phyloP scores from a whole-genome alignment of 2,329 filamentous ascomycete species.

The Colletotrichum sp. region DNA sequence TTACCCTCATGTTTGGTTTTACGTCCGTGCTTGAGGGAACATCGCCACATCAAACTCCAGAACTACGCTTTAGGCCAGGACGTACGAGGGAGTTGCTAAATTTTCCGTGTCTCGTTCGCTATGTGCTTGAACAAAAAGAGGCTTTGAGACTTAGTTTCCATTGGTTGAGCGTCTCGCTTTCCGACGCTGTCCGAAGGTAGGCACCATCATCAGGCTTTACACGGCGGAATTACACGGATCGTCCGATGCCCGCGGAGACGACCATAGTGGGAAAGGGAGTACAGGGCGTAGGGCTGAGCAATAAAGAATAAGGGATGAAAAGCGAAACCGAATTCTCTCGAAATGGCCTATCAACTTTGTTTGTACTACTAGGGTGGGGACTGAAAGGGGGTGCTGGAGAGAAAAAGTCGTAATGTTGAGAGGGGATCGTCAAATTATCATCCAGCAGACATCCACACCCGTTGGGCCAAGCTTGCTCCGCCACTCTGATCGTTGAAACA shows the following conservation, averaged over 20 bases:
- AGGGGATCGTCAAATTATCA: background rate
- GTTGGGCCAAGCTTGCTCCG: background rate
- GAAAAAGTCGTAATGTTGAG: background rate
- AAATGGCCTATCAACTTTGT: background rate
- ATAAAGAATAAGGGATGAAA: background rate
- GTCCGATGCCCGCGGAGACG: background rate
- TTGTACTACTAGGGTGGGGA: background rate
- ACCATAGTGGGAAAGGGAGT: background rate
- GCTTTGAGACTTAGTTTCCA: rapidly evolving
- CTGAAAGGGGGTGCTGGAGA: background rate
- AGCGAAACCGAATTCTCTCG: background rate
- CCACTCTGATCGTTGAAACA: background rate
- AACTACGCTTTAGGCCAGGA: too few species aligned
- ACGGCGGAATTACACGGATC: background rate
- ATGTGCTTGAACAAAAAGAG: background rate
- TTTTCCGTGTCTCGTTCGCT: background rate
- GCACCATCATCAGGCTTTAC: background rate
- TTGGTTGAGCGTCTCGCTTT: background rate
- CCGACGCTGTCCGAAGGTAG: background rate
- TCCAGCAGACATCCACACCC: background rate
- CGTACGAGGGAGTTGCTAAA: background rate
- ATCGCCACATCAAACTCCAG: too few species aligned
- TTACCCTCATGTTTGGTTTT: too few species aligned
- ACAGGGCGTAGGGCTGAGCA: background rate
- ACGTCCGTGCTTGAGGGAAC: too few species aligned